phyloP scores from a whole-genome alignment of 345 rosid species.

The Eucalyptus cloeziana region DNA sequence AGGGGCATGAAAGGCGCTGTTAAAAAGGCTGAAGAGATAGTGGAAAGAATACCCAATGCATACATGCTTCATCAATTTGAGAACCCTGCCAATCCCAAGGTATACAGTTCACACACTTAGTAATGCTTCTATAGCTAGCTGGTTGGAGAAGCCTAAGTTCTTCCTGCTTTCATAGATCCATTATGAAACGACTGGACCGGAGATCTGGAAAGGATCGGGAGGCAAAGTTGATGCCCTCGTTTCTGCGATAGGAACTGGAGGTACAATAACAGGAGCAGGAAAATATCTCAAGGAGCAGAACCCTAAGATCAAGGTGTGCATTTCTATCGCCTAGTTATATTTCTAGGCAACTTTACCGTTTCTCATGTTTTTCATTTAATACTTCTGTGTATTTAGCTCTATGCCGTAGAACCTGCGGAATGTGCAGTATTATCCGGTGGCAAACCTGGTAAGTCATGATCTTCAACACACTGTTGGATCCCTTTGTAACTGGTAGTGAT shows the following conservation, averaged over 20 bases:
- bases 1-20: conserved; percentile 59
- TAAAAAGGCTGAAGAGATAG: conserved; percentile 61
- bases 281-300: conserved; percentile 61
- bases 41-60: conserved; percentile 43
- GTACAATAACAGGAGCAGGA: conserved; percentile 52
- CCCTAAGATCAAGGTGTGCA: conserved; percentile 42
- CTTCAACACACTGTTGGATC: not conserved
- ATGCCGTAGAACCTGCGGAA: conserved; percentile 47
- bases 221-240: conserved; percentile 54
- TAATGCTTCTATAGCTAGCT: not conserved
- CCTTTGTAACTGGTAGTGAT: not conserved
- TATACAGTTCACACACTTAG: not conserved
- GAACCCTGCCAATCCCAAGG: conserved; percentile 72
- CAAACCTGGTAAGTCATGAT: conserved; percentile 16
- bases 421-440: conserved; percentile 44
- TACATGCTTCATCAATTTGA: conserved; percentile 62
- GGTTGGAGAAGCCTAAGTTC: not conserved
- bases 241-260: conserved; percentile 62
- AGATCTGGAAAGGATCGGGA: conserved; percentile 48
- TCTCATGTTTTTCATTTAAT: not conserved
- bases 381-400: conserved; percentile 10
- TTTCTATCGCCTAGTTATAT: not conserved
- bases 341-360: not conserved
- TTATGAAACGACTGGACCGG: conserved; percentile 57
- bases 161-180: conserved; percentile 18